Evolutionary conservation across 2,329 filamentous ascomycete genomes (phyloP), one percentile per base, ranked within the genome.

Genomic region (Paracamarosporium sp.): DNA sequence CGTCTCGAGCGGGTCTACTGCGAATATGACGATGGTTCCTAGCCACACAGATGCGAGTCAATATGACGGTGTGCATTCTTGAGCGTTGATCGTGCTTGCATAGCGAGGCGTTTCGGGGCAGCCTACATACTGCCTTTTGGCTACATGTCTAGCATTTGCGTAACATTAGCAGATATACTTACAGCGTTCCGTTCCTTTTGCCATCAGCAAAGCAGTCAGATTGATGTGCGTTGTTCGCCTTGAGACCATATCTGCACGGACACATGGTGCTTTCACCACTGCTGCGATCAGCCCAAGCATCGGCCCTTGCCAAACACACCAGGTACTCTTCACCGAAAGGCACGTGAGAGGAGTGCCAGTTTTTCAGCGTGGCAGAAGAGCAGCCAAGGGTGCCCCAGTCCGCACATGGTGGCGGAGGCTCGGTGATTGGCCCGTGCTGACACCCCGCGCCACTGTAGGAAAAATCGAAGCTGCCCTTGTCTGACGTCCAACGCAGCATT

Each of bases 21-120:
- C 64, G 30, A 64, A 70, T 25, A 60, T 60, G 31, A 69, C 68
- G 3, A 57, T 65, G 36, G 62, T 68, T 22, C 60, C 60, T 15
- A 71, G 59, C n/a, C 56, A 33, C 12, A 11, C 17, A 28, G 46
- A n/a, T 4, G 25, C 13, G 35, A 20, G 31, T n/a, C 31, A 27
- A 13, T 9, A 35, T 22, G 45, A 36, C 33, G 25, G 11, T 52
- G 50, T 2, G 25, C 36, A 27, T 48, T 20, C 5, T 9, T 28
- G 28, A 20, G 3, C 8, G 17, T 11, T 20, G 44, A 2, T 15
- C 4, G 35, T 31, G 17, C 1, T 41, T 31, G 25, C 35, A 43
- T 51, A 20, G 38, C 38, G 20, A 28, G 33, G 33, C 47, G 25
- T 44, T 28, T n/a, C 5, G 24, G 9, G 24, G 24, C 1, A 28